A percentile compares a stretch with the other conserved stretches of the same genome.
Evolutionary conservation across 768 basidiomycete genomes (phyloP).

Genomic region (Pleurotus djamor): DNA sequence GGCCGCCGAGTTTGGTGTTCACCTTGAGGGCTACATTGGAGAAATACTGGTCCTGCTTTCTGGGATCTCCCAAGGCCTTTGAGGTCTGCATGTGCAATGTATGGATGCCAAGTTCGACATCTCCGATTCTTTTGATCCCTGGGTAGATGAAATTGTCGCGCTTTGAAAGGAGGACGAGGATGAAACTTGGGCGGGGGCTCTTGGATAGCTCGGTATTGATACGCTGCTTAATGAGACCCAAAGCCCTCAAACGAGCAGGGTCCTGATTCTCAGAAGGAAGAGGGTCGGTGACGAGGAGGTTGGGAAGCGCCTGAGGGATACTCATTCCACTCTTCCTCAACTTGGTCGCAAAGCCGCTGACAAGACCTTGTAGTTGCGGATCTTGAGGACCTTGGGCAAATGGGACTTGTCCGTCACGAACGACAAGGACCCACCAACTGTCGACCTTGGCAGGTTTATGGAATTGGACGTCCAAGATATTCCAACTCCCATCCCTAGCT

Average conservation of each 20-base stretch:
- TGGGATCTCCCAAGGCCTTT: slow-evolving; percentile 55
- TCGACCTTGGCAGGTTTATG: slow-evolving; percentile 46
- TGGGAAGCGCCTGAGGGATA: slow-evolving; percentile 33
- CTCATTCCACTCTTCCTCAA: slow-evolving; percentile 59
- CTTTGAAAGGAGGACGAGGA: slow-evolving; percentile 68
- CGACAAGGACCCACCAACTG: slow-evolving; percentile 67
- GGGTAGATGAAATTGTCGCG: slow-evolving; percentile 78
- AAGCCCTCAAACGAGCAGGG: slow-evolving; percentile 32
- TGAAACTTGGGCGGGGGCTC: slow-evolving; percentile 49
- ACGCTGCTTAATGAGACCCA: slow-evolving; percentile 35
- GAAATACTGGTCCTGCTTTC: slow-evolving; percentile 75
- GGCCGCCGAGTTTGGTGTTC: slow-evolving; percentile 80
- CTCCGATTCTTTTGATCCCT: slow-evolving; percentile 76
- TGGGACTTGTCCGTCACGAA: slow-evolving; percentile 44
- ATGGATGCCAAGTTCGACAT: slow-evolving; percentile 70
- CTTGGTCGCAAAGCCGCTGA: slow-evolving; percentile 54
- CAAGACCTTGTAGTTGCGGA: slow-evolving; percentile 34
- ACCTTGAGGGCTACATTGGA: slow-evolving; percentile 82
- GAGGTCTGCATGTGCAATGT: slow-evolving; percentile 70
- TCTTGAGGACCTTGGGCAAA: slow-evolving; percentile 40
- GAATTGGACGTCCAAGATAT: slow-evolving; percentile 72
- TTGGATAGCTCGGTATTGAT: slow-evolving; percentile 30
- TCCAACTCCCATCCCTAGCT: slow-evolving; percentile 70
- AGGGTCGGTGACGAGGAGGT: slow-evolving; percentile 28
- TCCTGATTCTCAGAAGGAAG: slow-evolving; percentile 25